Evolutionary conservation across 108 stramenopile genomes (phyloP).

Genomic region (Cylindrotheca fusiformis): DNA sequence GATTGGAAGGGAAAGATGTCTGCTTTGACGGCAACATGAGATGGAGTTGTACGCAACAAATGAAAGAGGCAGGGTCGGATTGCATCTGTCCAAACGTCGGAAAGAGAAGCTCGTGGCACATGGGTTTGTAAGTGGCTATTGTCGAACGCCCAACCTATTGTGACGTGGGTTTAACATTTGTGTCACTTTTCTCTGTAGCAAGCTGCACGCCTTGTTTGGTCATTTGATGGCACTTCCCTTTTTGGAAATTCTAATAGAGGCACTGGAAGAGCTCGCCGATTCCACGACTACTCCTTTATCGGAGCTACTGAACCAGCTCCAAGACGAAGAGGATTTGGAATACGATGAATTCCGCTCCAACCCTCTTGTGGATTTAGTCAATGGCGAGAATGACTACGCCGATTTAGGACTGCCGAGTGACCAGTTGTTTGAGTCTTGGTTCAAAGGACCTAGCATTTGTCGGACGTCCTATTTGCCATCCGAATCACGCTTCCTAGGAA

Average conservation of each 20-base stretch:
- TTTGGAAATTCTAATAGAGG: slow-evolving; percentile 5
- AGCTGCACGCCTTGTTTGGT: slow-evolving; percentile 38
- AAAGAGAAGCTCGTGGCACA: slow-evolving; percentile 41
- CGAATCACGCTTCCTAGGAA: slow-evolving; percentile 37
- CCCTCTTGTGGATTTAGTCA: not conserved
- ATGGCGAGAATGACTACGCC: not conserved
- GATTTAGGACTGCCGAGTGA: not conserved
- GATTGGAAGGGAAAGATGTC: slow-evolving; percentile 26
- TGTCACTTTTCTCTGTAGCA: slow-evolving; percentile 17
- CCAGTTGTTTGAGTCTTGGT: not conserved
- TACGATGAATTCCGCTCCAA: not conserved
- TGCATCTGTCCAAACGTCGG: slow-evolving; percentile 3
- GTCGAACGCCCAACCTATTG: too few species aligned
- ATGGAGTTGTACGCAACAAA: not conserved
- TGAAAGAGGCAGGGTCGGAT: not conserved
- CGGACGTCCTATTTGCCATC: slow-evolving; percentile 44
- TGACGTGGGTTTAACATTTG: too few species aligned
- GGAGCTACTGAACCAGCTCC: not conserved
- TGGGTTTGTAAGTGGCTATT: slow-evolving; percentile 54
- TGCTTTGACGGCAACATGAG: slow-evolving; percentile 13
- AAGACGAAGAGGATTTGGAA: slow-evolving; percentile 1
- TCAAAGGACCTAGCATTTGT: slow-evolving; percentile 35
- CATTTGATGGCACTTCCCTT: slow-evolving; percentile 31
- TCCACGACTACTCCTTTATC: not conserved
- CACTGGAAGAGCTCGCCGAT: slow-evolving; percentile 18